Conservation (phyloP, 202 grass and related monocot genomes). For the Setaria viridis region DNA sequence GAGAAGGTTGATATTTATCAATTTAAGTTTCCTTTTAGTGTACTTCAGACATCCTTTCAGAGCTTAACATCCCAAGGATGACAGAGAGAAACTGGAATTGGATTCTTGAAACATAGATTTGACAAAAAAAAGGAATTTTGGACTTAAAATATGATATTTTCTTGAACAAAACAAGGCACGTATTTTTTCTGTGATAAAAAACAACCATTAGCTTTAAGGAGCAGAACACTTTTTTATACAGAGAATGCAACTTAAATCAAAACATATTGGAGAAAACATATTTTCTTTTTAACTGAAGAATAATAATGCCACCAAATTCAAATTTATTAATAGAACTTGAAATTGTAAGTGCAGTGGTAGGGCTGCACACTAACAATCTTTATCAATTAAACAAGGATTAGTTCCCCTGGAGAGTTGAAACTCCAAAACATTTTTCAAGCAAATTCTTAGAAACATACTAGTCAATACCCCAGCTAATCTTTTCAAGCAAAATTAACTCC, state of each 20-base stretch:
- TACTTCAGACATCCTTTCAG: too few relatives aligned
- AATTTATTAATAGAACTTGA: too few relatives aligned
- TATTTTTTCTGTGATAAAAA: background rate
- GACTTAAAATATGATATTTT: background rate
- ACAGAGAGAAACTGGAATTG: background rate
- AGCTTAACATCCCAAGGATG: too few relatives aligned
- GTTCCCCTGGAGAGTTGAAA: background rate
- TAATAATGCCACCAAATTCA: background rate
- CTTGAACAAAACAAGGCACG: background rate
- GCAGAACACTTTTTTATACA: background rate
- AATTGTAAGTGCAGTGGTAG: too few relatives aligned
- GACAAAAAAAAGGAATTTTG: background rate
- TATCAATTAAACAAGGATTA: background rate
- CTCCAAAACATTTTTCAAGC: background rate
- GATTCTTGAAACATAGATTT: background rate
- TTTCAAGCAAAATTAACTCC: background rate
- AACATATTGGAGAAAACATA: background rate
- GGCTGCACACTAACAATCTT: too few relatives aligned
- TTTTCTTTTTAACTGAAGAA: background rate
- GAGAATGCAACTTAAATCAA: background rate
- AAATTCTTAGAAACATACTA: background rate
- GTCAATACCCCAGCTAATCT: background rate
- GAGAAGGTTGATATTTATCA: too few relatives aligned
- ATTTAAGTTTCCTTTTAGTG: too few relatives aligned
- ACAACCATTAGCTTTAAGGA: background rate